Evolutionary conservation across 1,284 basidiomycete species (phyloP).

Genomic region (Cutaneotrichosporon cyanovorans): DNA sequence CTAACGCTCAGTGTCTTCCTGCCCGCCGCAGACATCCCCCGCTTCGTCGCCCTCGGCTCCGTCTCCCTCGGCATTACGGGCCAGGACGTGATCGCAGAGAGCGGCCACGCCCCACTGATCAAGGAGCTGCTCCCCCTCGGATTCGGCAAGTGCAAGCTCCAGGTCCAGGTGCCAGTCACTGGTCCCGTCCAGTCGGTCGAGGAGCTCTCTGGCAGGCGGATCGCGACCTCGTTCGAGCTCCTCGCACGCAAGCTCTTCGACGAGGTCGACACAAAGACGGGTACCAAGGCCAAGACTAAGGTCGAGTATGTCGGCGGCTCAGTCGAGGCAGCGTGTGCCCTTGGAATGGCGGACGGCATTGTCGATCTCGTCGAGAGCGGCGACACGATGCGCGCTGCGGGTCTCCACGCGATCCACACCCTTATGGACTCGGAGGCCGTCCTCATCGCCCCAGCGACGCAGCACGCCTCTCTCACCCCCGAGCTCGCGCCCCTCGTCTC

Average conservation of each 20-base stretch:
- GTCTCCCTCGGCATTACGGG: constrained; percentile 60
- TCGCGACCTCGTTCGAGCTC: constrained; percentile 91
- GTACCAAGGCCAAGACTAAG: constrained; percentile 52
- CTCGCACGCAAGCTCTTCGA: constrained; percentile 74
- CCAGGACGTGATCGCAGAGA: constrained; percentile 93
- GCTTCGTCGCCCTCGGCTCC: constrained; percentile 96
- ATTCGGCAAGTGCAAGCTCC: constrained; percentile 90
- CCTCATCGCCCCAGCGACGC: constrained; percentile 71
- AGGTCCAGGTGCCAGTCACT: constrained; percentile 86
- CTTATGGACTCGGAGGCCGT: constrained; percentile 85
- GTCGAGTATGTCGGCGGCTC: constrained; percentile 96
- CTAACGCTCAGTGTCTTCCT: constrained; percentile 75
- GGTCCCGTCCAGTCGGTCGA: constrained; percentile 64
- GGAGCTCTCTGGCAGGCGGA: constrained; percentile 77
- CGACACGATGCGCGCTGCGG: constrained; percentile 98
- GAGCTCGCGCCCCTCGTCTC: constrained; percentile 56
- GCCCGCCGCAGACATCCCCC: constrained; percentile 94
- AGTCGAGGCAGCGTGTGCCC: constrained; percentile 93
- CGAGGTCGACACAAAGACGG: constrained; percentile 58
- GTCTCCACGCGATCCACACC: constrained; percentile 85
- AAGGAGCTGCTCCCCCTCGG: constrained; percentile 76
- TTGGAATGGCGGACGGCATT: constrained; percentile 95
- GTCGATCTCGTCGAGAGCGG: constrained; percentile 97
- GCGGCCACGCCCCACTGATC: constrained; percentile 67
- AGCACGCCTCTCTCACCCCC: constrained; percentile 59